Evolutionary conservation across 2,329 filamentous ascomycete species (phyloP).

Genomic region (Gaeumannomyces sp.): DNA sequence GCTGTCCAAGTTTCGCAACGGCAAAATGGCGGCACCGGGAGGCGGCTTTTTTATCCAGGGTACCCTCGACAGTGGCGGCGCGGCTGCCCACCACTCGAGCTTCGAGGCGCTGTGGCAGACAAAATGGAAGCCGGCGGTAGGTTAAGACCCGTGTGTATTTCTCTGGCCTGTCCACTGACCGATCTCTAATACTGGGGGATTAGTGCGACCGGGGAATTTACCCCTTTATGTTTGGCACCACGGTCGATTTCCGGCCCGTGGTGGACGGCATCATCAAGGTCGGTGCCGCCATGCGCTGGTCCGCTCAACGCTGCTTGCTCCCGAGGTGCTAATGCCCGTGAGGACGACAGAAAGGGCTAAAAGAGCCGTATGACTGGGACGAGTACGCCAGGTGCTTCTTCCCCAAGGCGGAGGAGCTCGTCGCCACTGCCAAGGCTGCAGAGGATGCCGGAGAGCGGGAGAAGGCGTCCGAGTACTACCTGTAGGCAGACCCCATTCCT

Average conservation of each 20-base stretch:
- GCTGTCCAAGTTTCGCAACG: background rate
- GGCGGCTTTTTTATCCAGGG: background rate
- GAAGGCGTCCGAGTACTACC: conserved; percentile 25
- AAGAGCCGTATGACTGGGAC: conserved; percentile 25
- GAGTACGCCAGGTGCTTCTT: conserved; percentile 29
- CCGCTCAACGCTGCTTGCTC: too few relatives aligned
- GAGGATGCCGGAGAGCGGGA: conserved; percentile 17
- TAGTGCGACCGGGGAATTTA: background rate
- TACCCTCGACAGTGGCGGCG: background rate
- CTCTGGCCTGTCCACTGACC: too few relatives aligned
- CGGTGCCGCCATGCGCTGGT: background rate
- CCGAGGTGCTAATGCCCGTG: background rate
- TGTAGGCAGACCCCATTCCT: conserved; percentile 18
- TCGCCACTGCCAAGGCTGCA: conserved; percentile 9
- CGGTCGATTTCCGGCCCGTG: background rate
- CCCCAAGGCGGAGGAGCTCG: conserved; percentile 24
- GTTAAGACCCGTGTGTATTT: background rate
- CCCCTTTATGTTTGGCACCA: background rate
- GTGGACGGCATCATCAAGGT: conserved; percentile 1
- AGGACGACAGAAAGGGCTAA: background rate
- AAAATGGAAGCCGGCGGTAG: background rate
- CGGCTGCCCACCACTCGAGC: background rate
- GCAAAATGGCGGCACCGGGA: background rate
- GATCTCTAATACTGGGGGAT: background rate
- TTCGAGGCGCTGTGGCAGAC: conserved; percentile 3